These are phyloP conservation scores for Thielaviopsis punctulata DNA, from an alignment of 2,329 filamentous ascomycete species.

Conservation along the genomic window DNA sequence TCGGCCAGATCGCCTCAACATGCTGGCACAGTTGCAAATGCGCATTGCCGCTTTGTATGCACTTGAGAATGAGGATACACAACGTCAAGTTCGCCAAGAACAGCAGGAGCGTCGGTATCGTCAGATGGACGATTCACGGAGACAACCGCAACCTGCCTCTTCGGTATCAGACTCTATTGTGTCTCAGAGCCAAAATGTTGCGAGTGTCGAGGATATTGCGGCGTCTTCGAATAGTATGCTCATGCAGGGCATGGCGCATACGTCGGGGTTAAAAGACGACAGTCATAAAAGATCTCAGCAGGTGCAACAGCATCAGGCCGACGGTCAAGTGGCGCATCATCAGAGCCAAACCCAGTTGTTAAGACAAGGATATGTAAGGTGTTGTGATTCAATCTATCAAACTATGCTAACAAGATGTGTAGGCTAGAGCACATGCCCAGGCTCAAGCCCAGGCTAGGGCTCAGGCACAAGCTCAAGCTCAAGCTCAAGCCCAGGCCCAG, in stretches of 20 bases:
- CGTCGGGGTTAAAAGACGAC: neutral
- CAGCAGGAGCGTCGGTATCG: slow-evolving; percentile 23
- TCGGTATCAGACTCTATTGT: neutral
- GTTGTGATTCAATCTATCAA: neutral
- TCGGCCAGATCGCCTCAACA: slow-evolving; percentile 22
- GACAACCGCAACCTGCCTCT: slow-evolving; percentile 8
- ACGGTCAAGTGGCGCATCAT: slow-evolving; percentile 13
- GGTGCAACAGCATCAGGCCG: slow-evolving; percentile 16
- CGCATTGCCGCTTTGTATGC: slow-evolving; percentile 28
- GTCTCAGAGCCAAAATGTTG: slow-evolving; percentile 5
- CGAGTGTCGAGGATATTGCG: slow-evolving; percentile 12
- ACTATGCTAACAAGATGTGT: neutral
- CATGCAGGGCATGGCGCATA: slow-evolving; percentile 10
- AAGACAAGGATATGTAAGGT: neutral
- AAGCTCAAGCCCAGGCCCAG: slow-evolving; percentile 1
- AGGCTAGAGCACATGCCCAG: slow-evolving; percentile 1
- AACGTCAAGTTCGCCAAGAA: slow-evolving; percentile 23
- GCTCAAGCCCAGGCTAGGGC: neutral
- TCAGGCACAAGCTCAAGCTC: neutral
- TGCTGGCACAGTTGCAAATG: slow-evolving; percentile 24
- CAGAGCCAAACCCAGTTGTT: slow-evolving; percentile 2
- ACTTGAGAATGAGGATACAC: slow-evolving; percentile 27
- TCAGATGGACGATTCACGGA: slow-evolving; percentile 21
- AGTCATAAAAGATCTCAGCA: slow-evolving; percentile 13
- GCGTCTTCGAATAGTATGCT: neutral